Percentiles rank a stretch among this genome's conserved stretches.
Evolutionary conservation across 495 filamentous ascomycete species (phyloP).

Genomic region (Chaetomium tenue): DNA sequence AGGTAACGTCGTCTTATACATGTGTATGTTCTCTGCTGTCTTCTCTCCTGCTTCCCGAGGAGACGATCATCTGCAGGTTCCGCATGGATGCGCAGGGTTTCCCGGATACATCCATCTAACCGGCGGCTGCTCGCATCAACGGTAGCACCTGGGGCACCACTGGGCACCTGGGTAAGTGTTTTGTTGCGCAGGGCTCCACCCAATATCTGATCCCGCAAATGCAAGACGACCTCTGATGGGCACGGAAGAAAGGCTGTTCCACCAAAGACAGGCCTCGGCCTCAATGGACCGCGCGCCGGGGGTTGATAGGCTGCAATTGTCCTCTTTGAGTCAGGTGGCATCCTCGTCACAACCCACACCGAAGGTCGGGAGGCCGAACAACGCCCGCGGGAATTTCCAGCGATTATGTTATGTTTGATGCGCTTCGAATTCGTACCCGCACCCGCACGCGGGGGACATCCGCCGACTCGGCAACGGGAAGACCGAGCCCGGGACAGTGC

Average conservation of each 20-base stretch:
- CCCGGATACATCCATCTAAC: neutral
- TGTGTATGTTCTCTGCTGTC: neutral
- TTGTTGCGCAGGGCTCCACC: conserved; percentile 9
- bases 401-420: neutral
- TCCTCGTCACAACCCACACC: conserved; percentile 5
- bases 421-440: neutral
- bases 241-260: conserved; percentile 13
- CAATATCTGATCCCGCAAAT: conserved; percentile 3
- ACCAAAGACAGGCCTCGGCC: conserved; percentile 13
- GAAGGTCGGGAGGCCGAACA: neutral
- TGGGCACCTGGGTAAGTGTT: neutral
- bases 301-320: conserved; percentile 8
- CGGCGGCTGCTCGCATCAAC: neutral
- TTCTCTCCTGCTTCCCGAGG: neutral
- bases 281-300: neutral
- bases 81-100: conserved; percentile 4
- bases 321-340: conserved; percentile 12
- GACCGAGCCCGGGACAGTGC: conserved; percentile 19
- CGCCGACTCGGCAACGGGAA: conserved; percentile 19
- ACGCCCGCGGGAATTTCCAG: conserved; percentile 1
- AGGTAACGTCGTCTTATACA: conserved; percentile 20
- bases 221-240: conserved; percentile 12
- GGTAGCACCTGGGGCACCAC: neutral
- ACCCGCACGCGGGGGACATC: neutral
- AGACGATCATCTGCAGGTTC: conserved; percentile 2